A percentile compares a stretch with the other conserved stretches of the same genome.
Conservation (phyloP, 345 rosid species). For the Gossypium anomalum region DNA sequence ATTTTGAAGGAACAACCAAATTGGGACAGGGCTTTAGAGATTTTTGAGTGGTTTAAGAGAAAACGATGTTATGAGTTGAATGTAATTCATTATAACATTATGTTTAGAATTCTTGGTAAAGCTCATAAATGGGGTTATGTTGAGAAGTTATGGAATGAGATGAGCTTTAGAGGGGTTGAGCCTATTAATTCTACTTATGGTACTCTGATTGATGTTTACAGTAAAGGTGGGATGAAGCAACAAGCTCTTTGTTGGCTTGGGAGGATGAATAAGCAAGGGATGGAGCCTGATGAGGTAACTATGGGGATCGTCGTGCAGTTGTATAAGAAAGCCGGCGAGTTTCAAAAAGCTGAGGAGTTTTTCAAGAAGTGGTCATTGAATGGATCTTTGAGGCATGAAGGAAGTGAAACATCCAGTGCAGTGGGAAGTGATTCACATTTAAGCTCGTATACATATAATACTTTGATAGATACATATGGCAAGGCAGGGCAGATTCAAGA, state of each 20-base stretch:
- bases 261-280: constrained; percentile 67
- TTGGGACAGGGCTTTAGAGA: constrained; percentile 85
- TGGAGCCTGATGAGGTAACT: constrained; percentile 81
- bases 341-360: constrained; percentile 69
- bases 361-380: constrained; percentile 68
- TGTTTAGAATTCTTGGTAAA: constrained; percentile 69
- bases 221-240: constrained; percentile 67
- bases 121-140: constrained; percentile 58
- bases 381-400: constrained; percentile 32
- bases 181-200: constrained; percentile 82
- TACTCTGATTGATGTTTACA: constrained; percentile 77
- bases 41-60: constrained; percentile 79
- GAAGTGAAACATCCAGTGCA: constrained; percentile 12
- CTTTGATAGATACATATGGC: constrained; percentile 83
- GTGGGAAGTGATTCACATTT: constrained; percentile 23
- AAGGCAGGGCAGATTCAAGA: constrained; percentile 72
- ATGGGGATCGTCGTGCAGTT: constrained; percentile 74
- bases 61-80: constrained; percentile 65
- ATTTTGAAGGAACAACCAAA: constrained; percentile 73
- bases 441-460: constrained; percentile 67
- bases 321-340: constrained; percentile 80
- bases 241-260: constrained; percentile 68
- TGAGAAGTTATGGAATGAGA: constrained; percentile 64
- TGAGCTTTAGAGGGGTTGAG: constrained; percentile 39
- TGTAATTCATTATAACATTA: constrained; percentile 82